Evolutionary conservation across 148 eudicot species (phyloP).

Genomic region (Heliamphora exappendiculata): DNA sequence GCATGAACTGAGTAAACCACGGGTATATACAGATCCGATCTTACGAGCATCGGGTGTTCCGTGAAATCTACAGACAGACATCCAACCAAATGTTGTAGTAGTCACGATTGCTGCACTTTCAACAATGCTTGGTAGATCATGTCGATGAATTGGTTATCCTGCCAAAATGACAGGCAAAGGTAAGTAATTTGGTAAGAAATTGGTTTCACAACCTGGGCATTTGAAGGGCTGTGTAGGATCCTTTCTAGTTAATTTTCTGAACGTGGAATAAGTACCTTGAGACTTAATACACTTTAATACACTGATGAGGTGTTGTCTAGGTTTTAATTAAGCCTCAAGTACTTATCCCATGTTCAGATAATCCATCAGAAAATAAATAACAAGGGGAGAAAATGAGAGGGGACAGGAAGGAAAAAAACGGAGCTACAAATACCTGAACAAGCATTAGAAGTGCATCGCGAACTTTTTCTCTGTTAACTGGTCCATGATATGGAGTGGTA

Average conservation of each 20-base stretch:
- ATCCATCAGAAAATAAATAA: too few relatives aligned
- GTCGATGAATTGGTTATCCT: conserved; percentile 82
- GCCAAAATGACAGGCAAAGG: conserved; percentile 9
- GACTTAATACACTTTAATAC: too few relatives aligned
- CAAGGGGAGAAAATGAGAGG: not conserved
- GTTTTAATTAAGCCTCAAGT: too few relatives aligned
- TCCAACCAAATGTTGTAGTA: not conserved
- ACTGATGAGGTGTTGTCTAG: too few relatives aligned
- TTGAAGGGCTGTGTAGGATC: not conserved
- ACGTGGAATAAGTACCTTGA: too few relatives aligned
- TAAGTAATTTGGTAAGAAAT: not conserved
- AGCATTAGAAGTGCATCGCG: conserved; percentile 49
- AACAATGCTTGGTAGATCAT: conserved; percentile 69
- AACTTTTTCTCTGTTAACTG: conserved; percentile 47
- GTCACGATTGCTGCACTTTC: conserved; percentile 50
- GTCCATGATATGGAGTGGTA: conserved; percentile 27
- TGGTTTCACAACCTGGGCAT: not conserved
- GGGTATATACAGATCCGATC: conserved; percentile 11
- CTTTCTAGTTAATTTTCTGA: too few relatives aligned
- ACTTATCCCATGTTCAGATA: too few relatives aligned
- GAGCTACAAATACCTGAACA: conserved; percentile 39
- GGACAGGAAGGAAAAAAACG: not conserved
- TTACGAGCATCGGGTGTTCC: conserved; percentile 16
- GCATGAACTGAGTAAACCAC: not conserved
- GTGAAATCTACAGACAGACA: conserved; percentile 10